phyloP scores from a whole-genome alignment of 2,329 filamentous ascomycete species.

The Cladophialophora chaetospira region DNA sequence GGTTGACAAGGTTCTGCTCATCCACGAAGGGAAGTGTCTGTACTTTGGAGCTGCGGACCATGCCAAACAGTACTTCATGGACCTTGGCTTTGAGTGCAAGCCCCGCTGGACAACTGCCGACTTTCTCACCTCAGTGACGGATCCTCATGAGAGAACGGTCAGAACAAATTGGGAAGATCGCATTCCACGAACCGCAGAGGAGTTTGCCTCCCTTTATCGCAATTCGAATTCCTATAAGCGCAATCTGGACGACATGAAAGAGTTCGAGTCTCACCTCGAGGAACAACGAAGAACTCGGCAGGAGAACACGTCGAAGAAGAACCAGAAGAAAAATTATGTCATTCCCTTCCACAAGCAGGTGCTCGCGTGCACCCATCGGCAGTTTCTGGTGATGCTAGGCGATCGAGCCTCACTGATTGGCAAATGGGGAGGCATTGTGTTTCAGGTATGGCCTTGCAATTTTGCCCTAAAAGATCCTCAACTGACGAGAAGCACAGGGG shows the following conservation, averaged over 20 bases:
- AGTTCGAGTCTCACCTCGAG: conserved; percentile 56
- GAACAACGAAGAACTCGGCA: conserved; percentile 45
- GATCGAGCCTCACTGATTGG: conserved; percentile 53
- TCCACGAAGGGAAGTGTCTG: conserved; percentile 69
- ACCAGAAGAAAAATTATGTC: conserved; percentile 55
- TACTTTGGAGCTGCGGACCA: conserved; percentile 67
- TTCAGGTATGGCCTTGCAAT: conserved; percentile 32
- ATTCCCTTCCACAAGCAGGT: conserved; percentile 55
- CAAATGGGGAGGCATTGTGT: conserved; percentile 54
- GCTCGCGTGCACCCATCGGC: conserved; percentile 56
- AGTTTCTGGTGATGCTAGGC: conserved; percentile 57
- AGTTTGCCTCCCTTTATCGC: conserved; percentile 57
- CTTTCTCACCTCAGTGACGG: conserved; percentile 72
- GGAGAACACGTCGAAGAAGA: conserved; percentile 41
- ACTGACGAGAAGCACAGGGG: conserved; percentile 34
- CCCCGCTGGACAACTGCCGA: conserved; percentile 72
- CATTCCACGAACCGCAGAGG: conserved; percentile 56
- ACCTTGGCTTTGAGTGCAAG: conserved; percentile 73
- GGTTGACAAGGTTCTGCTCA: conserved; percentile 69
- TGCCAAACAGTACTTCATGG: conserved; percentile 69
- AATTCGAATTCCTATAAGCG: conserved; percentile 49
- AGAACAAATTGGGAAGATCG: conserved; percentile 59
- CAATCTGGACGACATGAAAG: conserved; percentile 52
- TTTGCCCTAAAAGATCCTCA: not conserved
- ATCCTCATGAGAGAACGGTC: conserved; percentile 57